phyloP scores from a whole-genome alignment of 257 asterid species.

The Ajuga chamaepitys region DNA sequence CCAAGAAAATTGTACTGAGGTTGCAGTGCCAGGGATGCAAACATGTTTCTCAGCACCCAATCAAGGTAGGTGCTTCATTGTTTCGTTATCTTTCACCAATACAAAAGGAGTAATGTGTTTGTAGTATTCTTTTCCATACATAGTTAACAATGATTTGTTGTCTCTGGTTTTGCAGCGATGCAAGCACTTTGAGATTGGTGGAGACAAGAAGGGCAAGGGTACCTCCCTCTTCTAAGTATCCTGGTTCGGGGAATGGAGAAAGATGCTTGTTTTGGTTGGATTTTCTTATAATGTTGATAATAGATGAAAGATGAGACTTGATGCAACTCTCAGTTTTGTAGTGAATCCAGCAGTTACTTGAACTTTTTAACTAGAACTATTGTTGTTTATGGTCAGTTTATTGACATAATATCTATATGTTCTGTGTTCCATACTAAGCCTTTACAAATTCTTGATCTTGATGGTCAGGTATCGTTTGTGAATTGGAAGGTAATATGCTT shows the following conservation, averaged over 20 bases:
- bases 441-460: too few species aligned
- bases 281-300: too few species aligned
- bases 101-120: too few species aligned
- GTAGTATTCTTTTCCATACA: neutral
- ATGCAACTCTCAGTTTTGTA: too few species aligned
- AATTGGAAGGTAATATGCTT: too few species aligned
- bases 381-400: too few species aligned
- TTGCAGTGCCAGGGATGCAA: constrained; percentile 70
- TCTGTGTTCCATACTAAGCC: too few species aligned
- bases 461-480: too few species aligned
- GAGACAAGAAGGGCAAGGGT: constrained; percentile 55
- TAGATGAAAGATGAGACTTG: too few species aligned
- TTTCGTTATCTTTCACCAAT: neutral
- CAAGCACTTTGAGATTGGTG: constrained; percentile 52
- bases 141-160: neutral
- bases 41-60: constrained; percentile 64
- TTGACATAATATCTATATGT: too few species aligned
- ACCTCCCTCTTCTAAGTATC: constrained; percentile 37
- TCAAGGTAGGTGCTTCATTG: constrained; percentile 35
- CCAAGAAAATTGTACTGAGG: constrained; percentile 71
- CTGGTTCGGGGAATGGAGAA: neutral
- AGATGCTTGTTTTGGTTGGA: neutral
- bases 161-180: constrained; percentile 31
- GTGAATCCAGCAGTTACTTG: too few species aligned
- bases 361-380: too few species aligned